Conservation (phyloP, 1,284 basidiomycete species). For the Apiotrichum gamsii region DNA sequence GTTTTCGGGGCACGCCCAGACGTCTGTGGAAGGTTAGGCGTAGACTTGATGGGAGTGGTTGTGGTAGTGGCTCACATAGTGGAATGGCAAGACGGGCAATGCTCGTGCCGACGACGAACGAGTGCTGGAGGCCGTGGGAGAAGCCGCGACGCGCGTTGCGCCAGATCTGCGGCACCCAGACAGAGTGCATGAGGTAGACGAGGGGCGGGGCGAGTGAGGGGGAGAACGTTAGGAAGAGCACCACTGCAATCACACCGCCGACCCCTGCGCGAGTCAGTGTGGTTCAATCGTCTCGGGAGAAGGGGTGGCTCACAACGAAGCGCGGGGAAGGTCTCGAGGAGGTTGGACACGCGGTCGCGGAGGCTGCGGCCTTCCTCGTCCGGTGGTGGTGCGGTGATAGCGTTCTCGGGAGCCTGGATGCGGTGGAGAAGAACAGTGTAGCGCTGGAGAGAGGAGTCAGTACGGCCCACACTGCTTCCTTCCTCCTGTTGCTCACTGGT, state of each 20-base stretch:
- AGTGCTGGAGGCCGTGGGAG: constrained; percentile 59
- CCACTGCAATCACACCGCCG: constrained; percentile 51
- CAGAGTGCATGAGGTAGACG: constrained; percentile 64
- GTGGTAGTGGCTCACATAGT: constrained; percentile 56
- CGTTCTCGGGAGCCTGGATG: constrained; percentile 71
- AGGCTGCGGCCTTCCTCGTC: background rate
- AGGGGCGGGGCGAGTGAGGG: constrained; percentile 64
- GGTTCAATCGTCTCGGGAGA: too few relatives aligned
- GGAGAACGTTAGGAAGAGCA: constrained; percentile 67
- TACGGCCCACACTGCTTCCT: background rate
- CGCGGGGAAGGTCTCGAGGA: constrained; percentile 7
- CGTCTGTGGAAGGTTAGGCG: constrained; percentile 53
- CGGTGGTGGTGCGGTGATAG: constrained; percentile 9
- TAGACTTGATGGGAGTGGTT: too few relatives aligned
- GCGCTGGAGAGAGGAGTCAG: too few relatives aligned
- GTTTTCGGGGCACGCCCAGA: constrained; percentile 73
- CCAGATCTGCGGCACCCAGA: constrained; percentile 77
- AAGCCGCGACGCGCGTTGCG: constrained; percentile 66
- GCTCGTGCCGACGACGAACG: constrained; percentile 73
- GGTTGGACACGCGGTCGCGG: constrained; percentile 3
- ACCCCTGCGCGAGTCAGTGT: constrained; percentile 5
- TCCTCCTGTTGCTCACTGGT: constrained; percentile 44
- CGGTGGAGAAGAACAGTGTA: constrained; percentile 71
- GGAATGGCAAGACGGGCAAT: constrained; percentile 63
- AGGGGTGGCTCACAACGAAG: too few relatives aligned